Base-by-base conservation (phyloP, 306 rosid genomes). In the Dalbergia cultrata region DNA sequence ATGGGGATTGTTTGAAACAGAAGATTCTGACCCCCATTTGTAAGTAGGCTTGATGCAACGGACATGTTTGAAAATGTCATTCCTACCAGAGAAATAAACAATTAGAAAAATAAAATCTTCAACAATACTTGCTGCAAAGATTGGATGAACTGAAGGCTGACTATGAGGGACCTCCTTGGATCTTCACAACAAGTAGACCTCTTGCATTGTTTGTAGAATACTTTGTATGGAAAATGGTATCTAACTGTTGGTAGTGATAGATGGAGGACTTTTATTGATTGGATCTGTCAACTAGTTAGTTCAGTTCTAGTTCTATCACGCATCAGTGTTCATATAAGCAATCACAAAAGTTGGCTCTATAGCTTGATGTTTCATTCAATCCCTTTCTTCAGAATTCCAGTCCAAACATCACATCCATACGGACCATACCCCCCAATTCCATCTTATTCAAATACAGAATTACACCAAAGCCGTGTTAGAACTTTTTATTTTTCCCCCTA, bases 21-120 rank as follows among this genome's bases (percentile, higher is more conserved):
- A 66, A 90, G 82, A 78, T 92, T 84, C 21, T 86, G 90, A 76
- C 77, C 94, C 73, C 92, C 90, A 7, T 84, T 85, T 56, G 89
- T 79, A 62, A 82, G 86, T 3, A 79, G 80, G 84, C 90, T 85
- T 43, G 92, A 91, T 16, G 85, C 86, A 62, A 89, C 82, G 44
- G 92, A 86, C 50, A 86, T 83, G 76, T 84, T 84, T 73, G 89
- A 74, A 60, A 80, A 85, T 21, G 88, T 41, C 87, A 75, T 82
- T 74, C 86, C 93, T 91, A 54, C 49, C 19, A 80, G 13, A 53
- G 41, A 81, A 63, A 78, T 62, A 61, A 66, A 77, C 41, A 60
- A n/a, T 35, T 61, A 77, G 33, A 31, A 50, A 26, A 72, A 61
- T 35, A 65, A 34, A 44, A 50, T 71, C 22, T 13, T 52, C 8